Conservation (phyloP, 2,329 filamentous ascomycete genomes). For the Colletotrichum filicis region DNA sequence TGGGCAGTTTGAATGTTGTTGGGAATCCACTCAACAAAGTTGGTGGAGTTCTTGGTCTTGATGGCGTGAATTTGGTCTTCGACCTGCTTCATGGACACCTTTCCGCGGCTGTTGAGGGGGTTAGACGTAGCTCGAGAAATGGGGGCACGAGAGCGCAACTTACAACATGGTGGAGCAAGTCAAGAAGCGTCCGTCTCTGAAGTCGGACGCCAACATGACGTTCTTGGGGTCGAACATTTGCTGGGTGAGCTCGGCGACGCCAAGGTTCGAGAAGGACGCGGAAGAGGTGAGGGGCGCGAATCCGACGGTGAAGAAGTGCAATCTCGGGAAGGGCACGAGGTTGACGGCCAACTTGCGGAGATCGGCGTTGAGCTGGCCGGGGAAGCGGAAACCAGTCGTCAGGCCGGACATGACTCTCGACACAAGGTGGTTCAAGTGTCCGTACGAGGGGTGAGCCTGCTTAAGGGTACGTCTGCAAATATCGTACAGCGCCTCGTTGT, state of each 20-base stretch:
- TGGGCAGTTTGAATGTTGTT: constrained; percentile 99
- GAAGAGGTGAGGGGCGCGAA: constrained; percentile 94
- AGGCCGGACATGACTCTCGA: constrained; percentile 99
- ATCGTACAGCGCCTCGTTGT: constrained; percentile 99
- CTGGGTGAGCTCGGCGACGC: constrained; percentile 97
- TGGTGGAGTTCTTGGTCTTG: constrained; percentile 98
- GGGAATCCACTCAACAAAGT: constrained; percentile 99
- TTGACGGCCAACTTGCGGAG: constrained; percentile 99
- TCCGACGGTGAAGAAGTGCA: constrained; percentile 99
- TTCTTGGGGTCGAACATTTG: constrained; percentile 99
- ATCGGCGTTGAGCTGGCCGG: constrained; percentile 99
- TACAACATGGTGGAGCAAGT: constrained; percentile 99
- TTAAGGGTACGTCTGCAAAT: constrained; percentile 99
- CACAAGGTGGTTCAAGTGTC: constrained; percentile 98
- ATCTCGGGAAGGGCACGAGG: constrained; percentile 99
- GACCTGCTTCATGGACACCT: constrained; percentile 99
- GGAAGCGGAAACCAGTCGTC: constrained; percentile 98
- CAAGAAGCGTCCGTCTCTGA: constrained; percentile 99
- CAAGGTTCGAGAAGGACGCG: constrained; percentile 91
- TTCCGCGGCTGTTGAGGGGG: constrained; percentile 77
- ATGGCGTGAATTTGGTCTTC: constrained; percentile 99
- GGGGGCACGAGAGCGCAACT: constrained; percentile 47
- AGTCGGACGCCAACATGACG: constrained; percentile 99
- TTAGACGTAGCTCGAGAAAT: neutral
- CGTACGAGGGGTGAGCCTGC: constrained; percentile 97